These are phyloP conservation scores for Xylogone sp. DNA, from an alignment of 2,329 filamentous ascomycete species.

Conservation along the genomic window DNA sequence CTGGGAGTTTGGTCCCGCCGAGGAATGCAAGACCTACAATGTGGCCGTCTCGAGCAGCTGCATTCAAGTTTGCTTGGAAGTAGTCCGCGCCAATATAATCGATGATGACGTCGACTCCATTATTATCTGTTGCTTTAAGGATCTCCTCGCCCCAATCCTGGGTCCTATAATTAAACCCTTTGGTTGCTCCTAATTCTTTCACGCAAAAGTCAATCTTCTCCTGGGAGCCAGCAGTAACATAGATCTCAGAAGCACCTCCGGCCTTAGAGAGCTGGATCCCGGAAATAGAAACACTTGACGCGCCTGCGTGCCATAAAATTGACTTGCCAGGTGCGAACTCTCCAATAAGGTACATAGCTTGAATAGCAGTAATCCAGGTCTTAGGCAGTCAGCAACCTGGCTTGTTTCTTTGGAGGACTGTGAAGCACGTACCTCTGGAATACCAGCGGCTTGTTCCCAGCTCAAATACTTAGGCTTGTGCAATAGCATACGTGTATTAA, in stretches of 20 bases:
- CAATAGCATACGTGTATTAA: slow-evolving; percentile 74
- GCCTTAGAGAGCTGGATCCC: slow-evolving; percentile 77
- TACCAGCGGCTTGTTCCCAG: slow-evolving; percentile 73
- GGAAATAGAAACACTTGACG: slow-evolving; percentile 81
- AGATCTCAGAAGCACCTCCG: slow-evolving; percentile 68
- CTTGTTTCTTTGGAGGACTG: neutral
- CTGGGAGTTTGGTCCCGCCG: slow-evolving; percentile 63
- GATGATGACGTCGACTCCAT: slow-evolving; percentile 81
- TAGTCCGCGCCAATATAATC: slow-evolving; percentile 81
- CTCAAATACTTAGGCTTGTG: slow-evolving; percentile 70
- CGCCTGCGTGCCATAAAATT: slow-evolving; percentile 89
- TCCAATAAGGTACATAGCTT: slow-evolving; percentile 81
- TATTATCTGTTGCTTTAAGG: slow-evolving; percentile 64
- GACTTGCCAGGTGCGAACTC: slow-evolving; percentile 66
- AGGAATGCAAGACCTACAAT: slow-evolving; percentile 75
- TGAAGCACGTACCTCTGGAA: slow-evolving; percentile 63
- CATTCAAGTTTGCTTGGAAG: slow-evolving; percentile 76
- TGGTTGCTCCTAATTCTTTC: slow-evolving; percentile 69
- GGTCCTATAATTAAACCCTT: slow-evolving; percentile 79
- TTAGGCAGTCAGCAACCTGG: slow-evolving; percentile 2
- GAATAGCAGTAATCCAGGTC: slow-evolving; percentile 87
- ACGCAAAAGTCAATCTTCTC: slow-evolving; percentile 80
- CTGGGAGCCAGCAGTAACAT: slow-evolving; percentile 74
- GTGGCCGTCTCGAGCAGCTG: slow-evolving; percentile 68
- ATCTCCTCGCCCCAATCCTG: slow-evolving; percentile 73